Conservation (phyloP, 2,329 filamentous ascomycete genomes). For the Ciborinia camelliae region DNA sequence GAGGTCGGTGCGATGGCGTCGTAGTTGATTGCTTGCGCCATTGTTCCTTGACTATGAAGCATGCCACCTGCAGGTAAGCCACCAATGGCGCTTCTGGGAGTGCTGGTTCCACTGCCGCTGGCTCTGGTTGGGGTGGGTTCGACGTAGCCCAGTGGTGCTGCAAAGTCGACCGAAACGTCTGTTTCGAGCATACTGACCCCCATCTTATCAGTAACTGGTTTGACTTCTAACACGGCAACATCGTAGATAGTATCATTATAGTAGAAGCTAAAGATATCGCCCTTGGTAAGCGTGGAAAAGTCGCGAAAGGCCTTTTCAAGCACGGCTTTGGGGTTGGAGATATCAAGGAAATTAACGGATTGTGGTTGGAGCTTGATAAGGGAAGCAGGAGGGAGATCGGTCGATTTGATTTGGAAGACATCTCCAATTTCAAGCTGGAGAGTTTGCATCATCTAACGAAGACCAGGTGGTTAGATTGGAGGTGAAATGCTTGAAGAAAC, state of each 20-base stretch:
- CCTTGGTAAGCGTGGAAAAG: conserved; percentile 89
- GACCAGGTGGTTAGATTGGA: not conserved
- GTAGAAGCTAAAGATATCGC: conserved; percentile 91
- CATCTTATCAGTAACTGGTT: conserved; percentile 78
- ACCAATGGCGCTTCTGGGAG: conserved; percentile 65
- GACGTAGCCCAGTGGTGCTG: conserved; percentile 87
- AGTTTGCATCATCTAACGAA: conserved; percentile 92
- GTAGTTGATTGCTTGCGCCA: conserved; percentile 99
- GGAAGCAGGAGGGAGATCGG: conserved; percentile 82
- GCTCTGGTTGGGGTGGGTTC: conserved; percentile 64
- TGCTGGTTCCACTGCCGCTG: conserved; percentile 71
- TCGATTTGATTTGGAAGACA: conserved; percentile 91
- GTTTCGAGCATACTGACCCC: conserved; percentile 95
- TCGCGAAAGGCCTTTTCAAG: conserved; percentile 95
- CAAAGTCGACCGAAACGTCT: conserved; percentile 94
- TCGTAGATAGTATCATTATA: conserved; percentile 96
- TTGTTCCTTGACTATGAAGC: conserved; percentile 81
- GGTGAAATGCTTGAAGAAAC: not conserved
- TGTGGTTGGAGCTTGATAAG: conserved; percentile 97
- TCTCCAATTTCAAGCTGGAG: conserved; percentile 87
- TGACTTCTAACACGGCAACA: conserved; percentile 89
- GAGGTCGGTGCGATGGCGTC: conserved; percentile 79
- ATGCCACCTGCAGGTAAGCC: conserved; percentile 68
- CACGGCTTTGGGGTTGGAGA: conserved; percentile 94
- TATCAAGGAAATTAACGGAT: conserved; percentile 88